Base-by-base conservation (phyloP, 116 monocot species). In the Zostera marina region DNA sequence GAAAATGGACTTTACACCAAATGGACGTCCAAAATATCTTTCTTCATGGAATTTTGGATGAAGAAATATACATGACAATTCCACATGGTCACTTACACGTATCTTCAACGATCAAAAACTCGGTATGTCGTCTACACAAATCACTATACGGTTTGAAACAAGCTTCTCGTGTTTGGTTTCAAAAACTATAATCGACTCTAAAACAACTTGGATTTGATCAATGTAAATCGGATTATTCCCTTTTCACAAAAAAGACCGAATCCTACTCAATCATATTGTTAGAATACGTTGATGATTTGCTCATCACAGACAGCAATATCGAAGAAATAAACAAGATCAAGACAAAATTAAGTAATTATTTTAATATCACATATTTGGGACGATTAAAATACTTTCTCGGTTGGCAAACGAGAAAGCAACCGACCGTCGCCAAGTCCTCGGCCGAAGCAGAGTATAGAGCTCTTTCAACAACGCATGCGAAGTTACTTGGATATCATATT, bases 81-180 rank as follows among this genome's bases (percentile, higher is more conserved):
- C 62, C 62, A 13, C 62, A 0, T n/a, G 62, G 47, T 23, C 21
- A n/a, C 13, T 8, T 24, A 11, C n/a, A n/a, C n/a, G n/a, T n/a
- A n/a, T n/a, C n/a, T 23, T 21, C 7, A n/a, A 7, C 42, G 45
- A 0, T 0, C 12, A 12, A 3, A 5, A 12, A 9, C 5, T n/a
- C n/a, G n/a, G 47, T 62, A n/a, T 62, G 62, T 62, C 46, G 11
- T 17, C 25, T 62, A 0, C 2, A 48, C 4, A 62, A 62, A 48
- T 46, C 42, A 8, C 7, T 44, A 21, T 44, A 61, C 45, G 60
- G 60, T 1, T 22, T 61, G 6, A 61, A 61, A 46, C 60, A 61
- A 61, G 3, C 60, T 8, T 23, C 60, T 44, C 2, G 44, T 11
- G 7, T 3, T 3, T 61, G 60, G 60, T 61, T 44, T 46, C 5